A percentile compares a stretch with the other conserved stretches of the same genome.
Conservation (phyloP, 108 stramenopile species). For the Parietichytrium sp. region DNA sequence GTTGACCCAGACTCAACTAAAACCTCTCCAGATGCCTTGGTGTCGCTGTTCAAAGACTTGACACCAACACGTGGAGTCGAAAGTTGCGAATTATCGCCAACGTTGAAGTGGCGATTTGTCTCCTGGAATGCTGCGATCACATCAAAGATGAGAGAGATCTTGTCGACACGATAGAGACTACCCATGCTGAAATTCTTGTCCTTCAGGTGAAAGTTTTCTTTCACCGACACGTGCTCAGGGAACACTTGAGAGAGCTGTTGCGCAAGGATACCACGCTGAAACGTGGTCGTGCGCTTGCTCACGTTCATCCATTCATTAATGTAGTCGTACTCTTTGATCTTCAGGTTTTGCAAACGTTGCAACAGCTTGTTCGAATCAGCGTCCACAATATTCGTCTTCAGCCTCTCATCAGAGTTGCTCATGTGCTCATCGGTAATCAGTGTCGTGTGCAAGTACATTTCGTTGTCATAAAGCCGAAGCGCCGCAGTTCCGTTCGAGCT, state of each 20-base stretch:
- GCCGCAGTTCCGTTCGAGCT: neutral
- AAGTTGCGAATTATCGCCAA: too few species aligned
- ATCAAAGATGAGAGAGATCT: conserved; percentile 50
- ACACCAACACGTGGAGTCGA: too few species aligned
- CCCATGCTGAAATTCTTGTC: conserved; percentile 60
- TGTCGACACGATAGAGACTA: conserved; percentile 62
- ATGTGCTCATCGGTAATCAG: conserved; percentile 47
- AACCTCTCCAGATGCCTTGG: neutral
- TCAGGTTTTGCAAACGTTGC: conserved; percentile 65
- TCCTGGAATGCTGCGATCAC: conserved; percentile 52
- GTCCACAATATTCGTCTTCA: conserved; percentile 64
- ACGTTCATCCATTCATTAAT: conserved; percentile 69
- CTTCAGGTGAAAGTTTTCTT: conserved; percentile 55
- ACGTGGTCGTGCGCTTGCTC: conserved; percentile 46
- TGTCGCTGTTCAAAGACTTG: too few species aligned
- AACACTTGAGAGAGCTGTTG: conserved; percentile 71
- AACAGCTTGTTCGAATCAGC: conserved; percentile 67
- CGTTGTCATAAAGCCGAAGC: neutral
- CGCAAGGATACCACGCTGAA: conserved; percentile 74
- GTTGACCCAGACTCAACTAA: neutral
- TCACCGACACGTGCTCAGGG: conserved; percentile 70
- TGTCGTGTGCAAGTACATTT: conserved; percentile 50
- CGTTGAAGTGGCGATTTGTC: neutral
- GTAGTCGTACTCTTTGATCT: conserved; percentile 67
- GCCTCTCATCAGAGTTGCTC: conserved; percentile 67